Evolutionary conservation across 2,329 filamentous ascomycete genomes (phyloP).

Genomic region (Stagonosporopsis chrysanthemi): DNA sequence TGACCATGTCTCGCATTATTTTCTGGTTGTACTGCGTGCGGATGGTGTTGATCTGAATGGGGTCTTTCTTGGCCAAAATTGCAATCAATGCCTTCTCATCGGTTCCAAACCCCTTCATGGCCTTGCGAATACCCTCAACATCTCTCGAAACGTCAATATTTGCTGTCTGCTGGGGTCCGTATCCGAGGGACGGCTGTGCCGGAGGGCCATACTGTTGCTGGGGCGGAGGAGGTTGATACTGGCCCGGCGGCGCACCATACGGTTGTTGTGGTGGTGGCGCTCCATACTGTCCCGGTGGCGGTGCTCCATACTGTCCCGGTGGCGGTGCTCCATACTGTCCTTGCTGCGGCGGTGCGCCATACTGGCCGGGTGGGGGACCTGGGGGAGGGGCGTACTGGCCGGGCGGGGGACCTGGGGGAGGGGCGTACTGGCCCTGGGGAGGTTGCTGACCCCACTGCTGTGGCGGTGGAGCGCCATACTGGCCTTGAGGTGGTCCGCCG

Average conservation of each 20-base stretch:
- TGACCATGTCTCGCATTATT: constrained; percentile 71
- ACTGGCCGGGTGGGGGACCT: constrained; percentile 37
- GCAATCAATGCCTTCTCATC: constrained; percentile 80
- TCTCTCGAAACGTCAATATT: constrained; percentile 70
- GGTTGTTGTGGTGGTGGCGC: constrained; percentile 36
- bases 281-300: constrained; percentile 47
- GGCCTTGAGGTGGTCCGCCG: constrained; percentile 34
- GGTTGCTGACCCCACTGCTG: constrained; percentile 27
- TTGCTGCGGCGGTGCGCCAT: constrained; percentile 36
- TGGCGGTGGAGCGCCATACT: constrained; percentile 41
- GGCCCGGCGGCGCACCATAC: constrained; percentile 44
- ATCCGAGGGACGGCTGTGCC: constrained; percentile 69
- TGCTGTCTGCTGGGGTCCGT: constrained; percentile 68
- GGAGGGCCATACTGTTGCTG: constrained; percentile 47
- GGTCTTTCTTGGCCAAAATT: constrained; percentile 75
- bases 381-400: constrained; percentile 32
- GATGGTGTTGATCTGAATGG: constrained; percentile 72
- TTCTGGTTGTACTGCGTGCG: constrained; percentile 69
- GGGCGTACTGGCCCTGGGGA: constrained; percentile 32
- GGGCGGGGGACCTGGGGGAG: constrained; percentile 22
- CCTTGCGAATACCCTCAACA: constrained; percentile 74
- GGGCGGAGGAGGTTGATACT: constrained; percentile 31
- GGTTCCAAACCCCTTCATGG: constrained; percentile 95
- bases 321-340: constrained; percentile 29
- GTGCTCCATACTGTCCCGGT: constrained; percentile 38